Base-by-base conservation (phyloP, 2,329 filamentous ascomycete species). In the Arthrobotrys megalospora region DNA sequence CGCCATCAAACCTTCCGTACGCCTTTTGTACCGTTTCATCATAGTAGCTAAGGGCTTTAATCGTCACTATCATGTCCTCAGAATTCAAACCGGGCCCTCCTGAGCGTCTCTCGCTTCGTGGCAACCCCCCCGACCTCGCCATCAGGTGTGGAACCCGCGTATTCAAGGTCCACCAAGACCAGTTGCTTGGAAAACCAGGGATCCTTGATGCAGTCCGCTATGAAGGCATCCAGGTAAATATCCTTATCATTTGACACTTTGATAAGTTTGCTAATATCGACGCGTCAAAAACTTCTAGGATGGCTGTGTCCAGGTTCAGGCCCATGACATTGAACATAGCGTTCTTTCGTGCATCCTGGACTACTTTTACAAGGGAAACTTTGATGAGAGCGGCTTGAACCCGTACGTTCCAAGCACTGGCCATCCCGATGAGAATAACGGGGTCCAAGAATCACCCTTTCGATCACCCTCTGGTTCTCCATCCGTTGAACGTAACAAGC, bases 131-230 rank as follows among this genome's bases (percentile, higher is more conserved):
- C 28, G 73, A 77, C 38, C 73, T 77, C 7, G 34, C 21, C 2
- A 71, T 77, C 34, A 60, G 19, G 19, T 77, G 60, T 28, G 28
- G 60, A 5, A 63, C 55, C 12, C 60, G 34, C 14, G 16, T 52
- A 12, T 77, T 77, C 60, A 67, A 71, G 11, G 24, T 66, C 47
- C 73, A 77, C 12, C 41, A 77, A n/a, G 66, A 77, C 0, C 66
- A 77, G 28, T 6, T 76, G n/a, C n/a, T 66, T 32, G 19, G 43
- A 1, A 62, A 67, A 16, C 55, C 36, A 24, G 58, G 38, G 4
- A 21, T 76, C 1, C 63, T 76, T 14, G 41, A n/a, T 12, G 12
- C 43, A 1, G 60, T 76, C 14, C 28, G 62, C 8, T 76, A 76
- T 34, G 52, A 68, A 28, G 63, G 71, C 34, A 19, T 50, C 16